Conservation (phyloP, 1,284 basidiomycete genomes). For the Hemileia vastatrix region DNA sequence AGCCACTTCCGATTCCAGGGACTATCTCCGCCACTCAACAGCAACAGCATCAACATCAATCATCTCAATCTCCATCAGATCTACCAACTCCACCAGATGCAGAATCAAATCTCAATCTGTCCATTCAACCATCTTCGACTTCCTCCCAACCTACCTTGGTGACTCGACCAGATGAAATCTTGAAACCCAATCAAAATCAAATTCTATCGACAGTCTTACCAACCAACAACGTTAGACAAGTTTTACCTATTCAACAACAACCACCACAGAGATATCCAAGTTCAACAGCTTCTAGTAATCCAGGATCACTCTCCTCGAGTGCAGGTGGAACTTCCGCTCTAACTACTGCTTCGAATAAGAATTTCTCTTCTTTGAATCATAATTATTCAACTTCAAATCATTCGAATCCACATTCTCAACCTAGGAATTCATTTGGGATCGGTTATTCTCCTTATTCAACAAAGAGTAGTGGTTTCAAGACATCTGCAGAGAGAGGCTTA, state of each 20-base stretch:
- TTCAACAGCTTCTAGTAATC: not conserved
- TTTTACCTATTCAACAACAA: too few relatives aligned
- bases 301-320: slow-evolving; percentile 32
- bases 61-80: too few relatives aligned
- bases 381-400: slow-evolving; percentile 25
- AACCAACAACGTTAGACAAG: not conserved
- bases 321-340: slow-evolving; percentile 29
- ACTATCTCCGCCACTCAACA: too few relatives aligned
- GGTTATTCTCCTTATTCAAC: slow-evolving; percentile 27
- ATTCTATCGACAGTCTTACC: too few relatives aligned
- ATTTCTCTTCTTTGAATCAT: slow-evolving; percentile 20
- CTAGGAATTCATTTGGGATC: slow-evolving; percentile 30
- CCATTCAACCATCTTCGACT: too few relatives aligned
- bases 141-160: too few relatives aligned
- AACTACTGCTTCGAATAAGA: slow-evolving; percentile 27
- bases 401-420: slow-evolving; percentile 11
- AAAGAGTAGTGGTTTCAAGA: slow-evolving; percentile 34
- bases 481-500: slow-evolving; percentile 34
- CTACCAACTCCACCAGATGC: too few relatives aligned
- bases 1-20: too few relatives aligned
- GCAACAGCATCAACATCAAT: too few relatives aligned
- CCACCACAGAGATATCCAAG: not conserved
- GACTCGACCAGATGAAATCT: too few relatives aligned
- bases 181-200: too few relatives aligned
- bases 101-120: too few relatives aligned